Conservation (phyloP, 2,329 filamentous ascomycete species). For the Sporothrix phasma region DNA sequence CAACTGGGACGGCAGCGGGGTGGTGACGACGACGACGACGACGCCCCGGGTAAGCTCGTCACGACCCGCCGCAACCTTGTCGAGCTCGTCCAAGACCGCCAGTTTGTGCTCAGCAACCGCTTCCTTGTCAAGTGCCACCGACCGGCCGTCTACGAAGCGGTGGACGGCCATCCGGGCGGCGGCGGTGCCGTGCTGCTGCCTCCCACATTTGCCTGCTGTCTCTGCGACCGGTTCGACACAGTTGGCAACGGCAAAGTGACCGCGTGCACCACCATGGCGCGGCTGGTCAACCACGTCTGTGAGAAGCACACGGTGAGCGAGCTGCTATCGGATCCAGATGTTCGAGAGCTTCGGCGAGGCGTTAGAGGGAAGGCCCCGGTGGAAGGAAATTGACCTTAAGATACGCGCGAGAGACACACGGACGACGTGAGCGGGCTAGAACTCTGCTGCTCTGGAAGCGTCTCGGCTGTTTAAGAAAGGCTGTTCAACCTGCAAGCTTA, state of each 20-base stretch:
- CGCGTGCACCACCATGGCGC: slow-evolving; percentile 23
- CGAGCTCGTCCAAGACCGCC: slow-evolving; percentile 23
- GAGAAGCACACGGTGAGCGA: slow-evolving; percentile 21
- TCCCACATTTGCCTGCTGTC: slow-evolving; percentile 25
- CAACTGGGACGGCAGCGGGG: neutral
- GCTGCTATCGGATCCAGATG: slow-evolving; percentile 22
- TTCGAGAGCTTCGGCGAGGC: slow-evolving; percentile 17
- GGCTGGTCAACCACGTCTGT: slow-evolving; percentile 26
- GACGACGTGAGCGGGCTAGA: too few relatives aligned
- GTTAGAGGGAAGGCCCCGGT: neutral
- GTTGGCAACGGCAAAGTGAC: slow-evolving; percentile 12
- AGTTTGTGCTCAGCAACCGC: slow-evolving; percentile 26
- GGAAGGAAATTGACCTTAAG: neutral
- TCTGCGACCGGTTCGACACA: slow-evolving; percentile 22
- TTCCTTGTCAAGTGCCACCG: slow-evolving; percentile 32
- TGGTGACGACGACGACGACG: neutral
- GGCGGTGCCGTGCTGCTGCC: neutral
- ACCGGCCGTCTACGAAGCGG: slow-evolving; percentile 19
- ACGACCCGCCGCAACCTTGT: slow-evolving; percentile 8
- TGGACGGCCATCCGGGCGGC: neutral
- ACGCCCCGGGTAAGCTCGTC: neutral
- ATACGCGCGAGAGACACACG: too few relatives aligned
- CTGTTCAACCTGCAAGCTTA: too few relatives aligned
- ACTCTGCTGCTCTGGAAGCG: too few relatives aligned
- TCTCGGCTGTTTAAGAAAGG: too few relatives aligned